A percentile compares a stretch with the other conserved stretches of the same genome.
Evolutionary conservation across 2,329 filamentous ascomycete genomes (phyloP).

Genomic region (Trichocomaceae sp.): DNA sequence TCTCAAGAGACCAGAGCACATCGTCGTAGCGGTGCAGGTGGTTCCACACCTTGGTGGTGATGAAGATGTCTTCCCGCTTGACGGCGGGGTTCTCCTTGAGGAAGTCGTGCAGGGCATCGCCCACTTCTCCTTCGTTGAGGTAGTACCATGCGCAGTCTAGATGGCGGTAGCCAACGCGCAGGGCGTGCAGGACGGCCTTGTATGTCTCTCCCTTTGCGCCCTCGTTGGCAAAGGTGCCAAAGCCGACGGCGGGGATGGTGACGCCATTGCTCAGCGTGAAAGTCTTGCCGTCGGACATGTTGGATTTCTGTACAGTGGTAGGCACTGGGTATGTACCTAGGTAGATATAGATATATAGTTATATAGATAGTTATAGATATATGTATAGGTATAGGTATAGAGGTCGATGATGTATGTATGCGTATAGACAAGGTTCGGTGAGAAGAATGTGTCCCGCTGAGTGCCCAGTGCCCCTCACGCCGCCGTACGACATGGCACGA

Average conservation of each 20-base stretch:
- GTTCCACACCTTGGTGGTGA: constrained; percentile 50
- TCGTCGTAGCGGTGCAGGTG: constrained; percentile 45
- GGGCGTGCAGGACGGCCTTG: constrained; percentile 45
- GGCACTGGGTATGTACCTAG: too few relatives aligned
- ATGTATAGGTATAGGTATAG: neutral
- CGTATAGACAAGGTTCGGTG: neutral
- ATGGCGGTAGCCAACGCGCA: constrained; percentile 48
- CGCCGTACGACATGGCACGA: too few relatives aligned
- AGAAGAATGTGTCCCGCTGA: neutral
- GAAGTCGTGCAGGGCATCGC: constrained; percentile 50
- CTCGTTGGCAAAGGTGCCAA: constrained; percentile 63
- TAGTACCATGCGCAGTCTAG: constrained; percentile 53
- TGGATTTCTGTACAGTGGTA: neutral
- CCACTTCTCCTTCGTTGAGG: constrained; percentile 49
- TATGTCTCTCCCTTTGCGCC: constrained; percentile 55
- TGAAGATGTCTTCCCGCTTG: constrained; percentile 46
- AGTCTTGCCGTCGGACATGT: constrained; percentile 50
- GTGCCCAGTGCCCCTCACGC: neutral
- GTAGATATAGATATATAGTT: too few relatives aligned
- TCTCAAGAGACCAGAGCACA: constrained; percentile 48
- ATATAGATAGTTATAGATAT: neutral
- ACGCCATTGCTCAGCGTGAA: constrained; percentile 54
- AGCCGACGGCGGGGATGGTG: constrained; percentile 56
- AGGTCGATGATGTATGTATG: neutral
- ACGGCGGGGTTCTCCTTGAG: constrained; percentile 43